Percentiles rank a stretch among this genome's conserved stretches.
These are phyloP conservation scores for Sarocladium oryzae DNA, from an alignment of 2,329 filamentous ascomycete species.

Conservation along the genomic window DNA sequence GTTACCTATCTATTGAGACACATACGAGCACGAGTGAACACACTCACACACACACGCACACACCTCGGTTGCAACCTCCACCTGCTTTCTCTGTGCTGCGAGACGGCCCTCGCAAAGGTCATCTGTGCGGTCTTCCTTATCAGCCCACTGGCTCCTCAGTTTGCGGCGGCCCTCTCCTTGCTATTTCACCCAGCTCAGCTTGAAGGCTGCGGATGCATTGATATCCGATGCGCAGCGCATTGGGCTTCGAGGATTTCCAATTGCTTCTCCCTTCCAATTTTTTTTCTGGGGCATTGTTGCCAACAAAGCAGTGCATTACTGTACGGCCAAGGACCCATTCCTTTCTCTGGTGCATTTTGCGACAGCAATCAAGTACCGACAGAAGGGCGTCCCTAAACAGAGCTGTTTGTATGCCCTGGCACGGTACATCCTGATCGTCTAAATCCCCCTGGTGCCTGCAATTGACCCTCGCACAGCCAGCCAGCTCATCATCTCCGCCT, in stretches of 20 bases:
- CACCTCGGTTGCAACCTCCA: background rate
- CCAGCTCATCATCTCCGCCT: slow-evolving; percentile 9
- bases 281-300: too few species aligned
- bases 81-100: background rate
- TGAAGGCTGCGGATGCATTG: background rate
- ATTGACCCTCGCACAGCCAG: background rate
- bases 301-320: too few species aligned
- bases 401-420: too few species aligned
- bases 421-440: too few species aligned
- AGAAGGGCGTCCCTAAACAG: too few species aligned
- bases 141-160: background rate
- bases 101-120: background rate
- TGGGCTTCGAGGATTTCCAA: too few species aligned
- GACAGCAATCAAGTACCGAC: too few species aligned
- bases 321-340: too few species aligned
- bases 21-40: background rate
- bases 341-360: too few species aligned
- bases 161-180: background rate
- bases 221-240: background rate
- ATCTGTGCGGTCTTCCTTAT: slow-evolving; percentile 1
- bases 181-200: background rate
- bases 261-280: too few species aligned
- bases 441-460: background rate
- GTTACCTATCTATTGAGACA: slow-evolving; percentile 2
- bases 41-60: background rate